phyloP scores from a whole-genome alignment of 306 rosid genomes.

The Gastrolobium villosum region DNA sequence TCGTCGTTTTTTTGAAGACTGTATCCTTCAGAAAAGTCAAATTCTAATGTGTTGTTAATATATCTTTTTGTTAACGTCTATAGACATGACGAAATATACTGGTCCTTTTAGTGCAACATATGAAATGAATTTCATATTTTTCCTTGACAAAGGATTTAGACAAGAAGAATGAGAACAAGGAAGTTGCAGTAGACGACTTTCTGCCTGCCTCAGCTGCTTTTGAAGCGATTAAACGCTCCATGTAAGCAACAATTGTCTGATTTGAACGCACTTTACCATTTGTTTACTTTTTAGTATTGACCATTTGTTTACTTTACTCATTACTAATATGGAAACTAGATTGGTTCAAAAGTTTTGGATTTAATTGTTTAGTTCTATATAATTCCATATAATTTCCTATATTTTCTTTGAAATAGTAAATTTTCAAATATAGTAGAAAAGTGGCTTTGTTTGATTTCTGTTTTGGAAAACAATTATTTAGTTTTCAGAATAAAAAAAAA shows the following conservation, averaged over 20 bases:
- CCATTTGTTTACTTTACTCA: background rate
- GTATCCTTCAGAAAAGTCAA: constrained; percentile 65
- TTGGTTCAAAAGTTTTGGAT: constrained; percentile 2
- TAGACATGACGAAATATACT: background rate
- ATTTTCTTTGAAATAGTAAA: background rate
- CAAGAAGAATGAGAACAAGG: constrained; percentile 96
- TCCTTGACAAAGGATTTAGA: constrained; percentile 67
- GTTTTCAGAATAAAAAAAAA: too few relatives aligned
- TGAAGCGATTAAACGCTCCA: constrained; percentile 78
- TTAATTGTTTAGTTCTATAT: background rate
- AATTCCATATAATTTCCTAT: background rate
- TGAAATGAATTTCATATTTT: constrained; percentile 5
- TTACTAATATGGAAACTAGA: background rate
- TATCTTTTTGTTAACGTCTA: background rate
- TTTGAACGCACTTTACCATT: background rate
- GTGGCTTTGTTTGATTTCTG: too few relatives aligned
- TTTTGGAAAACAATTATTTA: too few relatives aligned
- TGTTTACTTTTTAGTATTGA: background rate
- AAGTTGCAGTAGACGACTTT: constrained; percentile 90
- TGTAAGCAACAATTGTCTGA: constrained; percentile 62
- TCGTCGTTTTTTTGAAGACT: constrained; percentile 95
- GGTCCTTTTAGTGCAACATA: background rate
- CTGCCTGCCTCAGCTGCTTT: constrained; percentile 85
- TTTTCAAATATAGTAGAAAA: background rate
- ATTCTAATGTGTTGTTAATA: constrained; percentile 18